Evolutionary conservation across 164 flowering plant species (phyloP).

Genomic region (Malania oleifera): DNA sequence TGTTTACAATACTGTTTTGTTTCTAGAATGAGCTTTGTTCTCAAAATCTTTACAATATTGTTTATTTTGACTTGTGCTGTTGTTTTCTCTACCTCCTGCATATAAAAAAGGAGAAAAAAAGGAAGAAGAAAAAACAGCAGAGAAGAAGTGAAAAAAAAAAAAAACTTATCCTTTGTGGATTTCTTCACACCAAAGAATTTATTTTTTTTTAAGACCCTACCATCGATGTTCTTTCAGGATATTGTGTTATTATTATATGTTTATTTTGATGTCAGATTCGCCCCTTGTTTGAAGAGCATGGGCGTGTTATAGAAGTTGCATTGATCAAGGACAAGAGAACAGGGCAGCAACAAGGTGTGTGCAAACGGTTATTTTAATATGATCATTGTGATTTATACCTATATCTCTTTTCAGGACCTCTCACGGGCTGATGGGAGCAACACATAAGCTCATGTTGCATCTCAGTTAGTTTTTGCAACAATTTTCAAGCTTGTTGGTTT

Average conservation of each 20-base stretch:
- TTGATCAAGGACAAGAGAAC: slow-evolving; percentile 88
- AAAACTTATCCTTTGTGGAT: too few species aligned
- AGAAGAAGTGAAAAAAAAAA: too few species aligned
- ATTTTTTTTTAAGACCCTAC: too few species aligned
- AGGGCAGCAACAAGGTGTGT: slow-evolving; percentile 94
- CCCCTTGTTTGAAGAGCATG: slow-evolving; percentile 89
- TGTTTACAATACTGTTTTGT: not conserved
- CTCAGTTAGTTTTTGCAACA: slow-evolving; percentile 60
- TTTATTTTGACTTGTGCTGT: too few species aligned
- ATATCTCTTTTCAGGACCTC: slow-evolving; percentile 67
- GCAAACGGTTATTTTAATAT: slow-evolving; percentile 13
- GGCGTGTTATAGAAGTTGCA: slow-evolving; percentile 90
- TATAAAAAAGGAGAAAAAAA: too few species aligned
- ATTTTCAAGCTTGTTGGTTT: slow-evolving; percentile 45
- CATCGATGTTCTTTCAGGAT: too few species aligned
- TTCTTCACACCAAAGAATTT: too few species aligned
- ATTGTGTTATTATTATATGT: not conserved
- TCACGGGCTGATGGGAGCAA: slow-evolving; percentile 67
- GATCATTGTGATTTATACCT: slow-evolving; percentile 23
- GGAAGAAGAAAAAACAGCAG: too few species aligned
- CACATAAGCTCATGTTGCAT: slow-evolving; percentile 48
- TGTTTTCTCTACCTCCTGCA: too few species aligned
- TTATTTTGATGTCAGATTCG: slow-evolving; percentile 58
- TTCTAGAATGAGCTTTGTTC: too few species aligned
- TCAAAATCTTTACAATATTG: too few species aligned